These are phyloP conservation scores for Eutrema heterophyllum DNA, from an alignment of 345 rosid genomes.

Conservation along the genomic window DNA sequence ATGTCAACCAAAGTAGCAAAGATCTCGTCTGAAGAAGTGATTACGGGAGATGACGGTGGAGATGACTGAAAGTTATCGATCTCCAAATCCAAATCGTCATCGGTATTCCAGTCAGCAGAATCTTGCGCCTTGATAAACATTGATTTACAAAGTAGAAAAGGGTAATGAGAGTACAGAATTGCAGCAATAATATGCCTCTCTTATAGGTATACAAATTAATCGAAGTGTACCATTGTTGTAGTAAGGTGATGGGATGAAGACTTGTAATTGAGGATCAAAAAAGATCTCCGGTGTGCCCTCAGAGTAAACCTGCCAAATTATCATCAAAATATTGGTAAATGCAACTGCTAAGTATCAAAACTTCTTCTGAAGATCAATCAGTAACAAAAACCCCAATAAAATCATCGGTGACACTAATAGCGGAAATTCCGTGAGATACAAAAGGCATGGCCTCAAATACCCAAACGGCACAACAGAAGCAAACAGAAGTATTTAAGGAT, in stretches of 20 bases:
- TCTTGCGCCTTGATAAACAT: slow-evolving; percentile 20
- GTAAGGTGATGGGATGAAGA: background rate
- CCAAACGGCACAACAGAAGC: too few relatives aligned
- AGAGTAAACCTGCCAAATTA: slow-evolving; percentile 1
- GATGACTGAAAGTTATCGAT: slow-evolving; percentile 22
- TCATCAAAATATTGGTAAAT: background rate
- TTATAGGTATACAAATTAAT: background rate
- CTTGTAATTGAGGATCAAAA: background rate
- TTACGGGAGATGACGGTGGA: slow-evolving; percentile 1
- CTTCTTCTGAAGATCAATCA: background rate
- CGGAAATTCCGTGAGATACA: background rate
- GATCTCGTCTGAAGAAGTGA: slow-evolving; percentile 15
- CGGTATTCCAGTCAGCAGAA: slow-evolving; percentile 19
- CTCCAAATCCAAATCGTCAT: slow-evolving; percentile 22
- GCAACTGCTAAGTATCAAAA: background rate
- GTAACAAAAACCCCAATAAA: background rate
- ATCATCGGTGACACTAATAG: background rate
- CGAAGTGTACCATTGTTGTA: slow-evolving; percentile 19
- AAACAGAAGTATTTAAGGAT: background rate
- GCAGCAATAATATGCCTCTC: background rate
- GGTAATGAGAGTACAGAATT: background rate
- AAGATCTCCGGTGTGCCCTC: background rate
- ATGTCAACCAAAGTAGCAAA: slow-evolving; percentile 23
- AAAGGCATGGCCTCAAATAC: background rate
- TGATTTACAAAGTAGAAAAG: background rate